Evolutionary conservation across 768 basidiomycete genomes (phyloP), one percentile per base, ranked within the genome.

Genomic region (Pseudohyphozyma bogoriensis): DNA sequence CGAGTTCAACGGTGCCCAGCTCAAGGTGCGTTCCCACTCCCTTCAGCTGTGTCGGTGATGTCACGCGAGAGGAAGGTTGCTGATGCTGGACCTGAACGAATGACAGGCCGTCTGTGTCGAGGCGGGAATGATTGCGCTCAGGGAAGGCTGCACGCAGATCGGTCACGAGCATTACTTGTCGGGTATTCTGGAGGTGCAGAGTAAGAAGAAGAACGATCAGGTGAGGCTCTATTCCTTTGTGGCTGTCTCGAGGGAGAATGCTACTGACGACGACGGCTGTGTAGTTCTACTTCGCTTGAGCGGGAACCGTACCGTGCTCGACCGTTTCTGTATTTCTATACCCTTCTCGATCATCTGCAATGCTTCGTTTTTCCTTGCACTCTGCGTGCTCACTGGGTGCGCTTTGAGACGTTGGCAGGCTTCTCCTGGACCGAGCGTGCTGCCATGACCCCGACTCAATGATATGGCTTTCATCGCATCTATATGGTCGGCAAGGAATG

Each of bases 171-270:
- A 97, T 73, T 97, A 95, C 81, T 76, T 96, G 72, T 88, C 85
- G 70, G 89, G 35, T 18, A 10, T 40, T 35, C 46, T 24, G 18
- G n/a, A 32, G 12, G 8, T 24, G 39, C 36, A 51, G 42, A 54
- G 44, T 37, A 92, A 96, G 84, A 99, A 99, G 83, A 97, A 97
- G 83, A 97, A 97, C 72, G 85, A 89, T 71, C 83, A 96, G 58
- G 55, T 60, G 29, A 54, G 62, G 18, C 40, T 31, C 57, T 31
- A 10, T 20, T 37, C 12, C 15, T 12, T 8, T 9, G 4, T 9
- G 4, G 26, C n/a, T 1, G 40, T 54, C 33, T 54, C 37, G 37
- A n/a, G 44, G 4, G 7, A 31, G 16, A 15, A 13, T 58, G 40
- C 29, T 22, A 18, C 39, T 58, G 28, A 8, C 45, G 26, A 10